phyloP scores from a whole-genome alignment of 768 basidiomycete genomes.

The Tylopilus vinaceipallidus region DNA sequence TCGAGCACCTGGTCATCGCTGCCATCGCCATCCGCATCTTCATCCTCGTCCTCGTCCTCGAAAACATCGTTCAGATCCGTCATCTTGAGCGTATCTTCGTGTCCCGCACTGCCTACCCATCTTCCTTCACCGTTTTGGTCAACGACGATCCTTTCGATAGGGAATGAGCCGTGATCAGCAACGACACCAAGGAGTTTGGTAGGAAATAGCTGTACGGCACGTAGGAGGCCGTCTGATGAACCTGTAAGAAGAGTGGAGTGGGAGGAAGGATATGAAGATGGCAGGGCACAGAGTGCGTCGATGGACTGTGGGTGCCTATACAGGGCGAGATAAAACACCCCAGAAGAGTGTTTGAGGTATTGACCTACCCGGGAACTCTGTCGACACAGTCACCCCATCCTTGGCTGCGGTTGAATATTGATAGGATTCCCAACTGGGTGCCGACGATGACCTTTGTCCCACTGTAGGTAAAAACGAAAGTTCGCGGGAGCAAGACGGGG shows the following conservation, averaged over 20 bases:
- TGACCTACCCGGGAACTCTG: conserved; percentile 74
- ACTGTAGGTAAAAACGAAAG: conserved; percentile 36
- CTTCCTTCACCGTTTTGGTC: conserved; percentile 55
- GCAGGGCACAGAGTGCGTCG: conserved; percentile 79
- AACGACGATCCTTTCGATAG: conserved; percentile 82
- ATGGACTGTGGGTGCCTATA: conserved; percentile 86
- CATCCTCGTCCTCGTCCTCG: conserved; percentile 36
- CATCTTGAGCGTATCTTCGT: conserved; percentile 82
- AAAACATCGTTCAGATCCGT: conserved; percentile 83
- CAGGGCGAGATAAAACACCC: conserved; percentile 12
- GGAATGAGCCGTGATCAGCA: conserved; percentile 89
- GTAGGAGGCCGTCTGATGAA: conserved; percentile 87
- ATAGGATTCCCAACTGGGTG: conserved; percentile 85
- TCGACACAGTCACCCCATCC: conserved; percentile 95
- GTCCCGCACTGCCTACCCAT: conserved; percentile 93
- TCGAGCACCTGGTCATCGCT: conserved; percentile 22
- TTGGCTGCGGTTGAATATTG: conserved; percentile 82
- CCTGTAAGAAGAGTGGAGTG: conserved; percentile 80
- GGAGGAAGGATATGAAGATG: conserved; percentile 56
- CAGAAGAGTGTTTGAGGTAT: not conserved
- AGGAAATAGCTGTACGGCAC: conserved; percentile 84
- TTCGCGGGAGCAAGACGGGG: not conserved
- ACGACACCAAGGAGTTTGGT: conserved; percentile 89
- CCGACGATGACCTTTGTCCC: conserved; percentile 84
- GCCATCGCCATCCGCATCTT: conserved; percentile 32